Percentiles rank a stretch among this genome's conserved stretches.
Evolutionary conservation across 1,139 yeast species (phyloP).

Genomic region (Candida sanyaensis): DNA sequence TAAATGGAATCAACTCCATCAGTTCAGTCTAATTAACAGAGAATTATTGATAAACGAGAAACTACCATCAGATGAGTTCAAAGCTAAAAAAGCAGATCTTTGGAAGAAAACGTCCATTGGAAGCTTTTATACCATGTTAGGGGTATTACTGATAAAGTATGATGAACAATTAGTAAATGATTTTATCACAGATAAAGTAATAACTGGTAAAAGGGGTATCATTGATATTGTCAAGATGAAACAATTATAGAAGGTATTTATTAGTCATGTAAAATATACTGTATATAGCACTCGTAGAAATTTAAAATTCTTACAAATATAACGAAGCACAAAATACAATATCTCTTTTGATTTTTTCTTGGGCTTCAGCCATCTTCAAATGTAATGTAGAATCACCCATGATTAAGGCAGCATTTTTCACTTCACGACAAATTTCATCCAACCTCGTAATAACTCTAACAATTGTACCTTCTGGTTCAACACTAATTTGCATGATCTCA

Average conservation of each 20-base stretch:
- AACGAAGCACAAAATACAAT: conserved; percentile 96
- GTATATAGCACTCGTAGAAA: not conserved
- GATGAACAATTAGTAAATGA: conserved; percentile 18
- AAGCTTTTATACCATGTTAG: conserved; percentile 43
- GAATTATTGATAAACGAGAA: conserved; percentile 7
- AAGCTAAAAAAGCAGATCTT: conserved; percentile 16
- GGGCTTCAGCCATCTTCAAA: conserved; percentile 88
- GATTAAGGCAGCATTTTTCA: conserved; percentile 89
- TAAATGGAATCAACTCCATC: conserved; percentile 30
- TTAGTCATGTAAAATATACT: not conserved
- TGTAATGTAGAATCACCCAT: conserved; percentile 91
- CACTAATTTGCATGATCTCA: conserved; percentile 84
- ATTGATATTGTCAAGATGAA: conserved; percentile 14
- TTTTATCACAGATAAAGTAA: conserved; percentile 24
- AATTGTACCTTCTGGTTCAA: conserved; percentile 95
- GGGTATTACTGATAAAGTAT: conserved; percentile 33
- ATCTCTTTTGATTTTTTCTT: conserved; percentile 92
- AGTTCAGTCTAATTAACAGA: conserved; percentile 9
- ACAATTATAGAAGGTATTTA: not conserved
- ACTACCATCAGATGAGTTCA: conserved; percentile 11
- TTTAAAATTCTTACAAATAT: conserved; percentile 54
- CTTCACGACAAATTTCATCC: conserved; percentile 95
- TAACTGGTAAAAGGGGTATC: conserved; percentile 30
- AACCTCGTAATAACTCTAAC: conserved; percentile 94
- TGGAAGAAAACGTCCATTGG: conserved; percentile 32